Conservation (phyloP, 768 basidiomycete species). For the Auricularia heimuer region DNA sequence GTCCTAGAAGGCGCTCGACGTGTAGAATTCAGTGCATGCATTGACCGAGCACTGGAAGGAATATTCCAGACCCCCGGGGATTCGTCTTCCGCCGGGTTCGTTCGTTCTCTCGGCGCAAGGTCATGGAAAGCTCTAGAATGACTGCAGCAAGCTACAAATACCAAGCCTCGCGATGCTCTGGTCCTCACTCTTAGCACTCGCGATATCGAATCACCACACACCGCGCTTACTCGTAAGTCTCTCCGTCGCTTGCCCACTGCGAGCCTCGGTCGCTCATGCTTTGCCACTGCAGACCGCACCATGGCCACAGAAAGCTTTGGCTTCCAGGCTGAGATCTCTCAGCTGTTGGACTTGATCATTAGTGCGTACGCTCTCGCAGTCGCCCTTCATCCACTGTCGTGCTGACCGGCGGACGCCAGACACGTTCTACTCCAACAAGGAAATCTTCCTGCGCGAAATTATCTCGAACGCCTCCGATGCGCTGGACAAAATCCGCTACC, state of each 20-base stretch:
- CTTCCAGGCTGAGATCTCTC: conserved; percentile 99
- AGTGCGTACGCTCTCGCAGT: conserved; percentile 40
- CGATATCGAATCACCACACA: not conserved
- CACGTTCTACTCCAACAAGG: conserved; percentile 99
- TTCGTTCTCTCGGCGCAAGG: not conserved
- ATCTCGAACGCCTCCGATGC: conserved; percentile 98
- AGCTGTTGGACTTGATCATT: conserved; percentile 97
- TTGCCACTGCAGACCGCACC: conserved; percentile 4
- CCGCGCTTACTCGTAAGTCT: not conserved
- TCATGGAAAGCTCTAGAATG: not conserved
- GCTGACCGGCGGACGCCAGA: conserved; percentile 34
- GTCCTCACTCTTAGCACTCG: not conserved
- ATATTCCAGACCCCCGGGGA: not conserved
- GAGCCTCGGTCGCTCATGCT: not conserved
- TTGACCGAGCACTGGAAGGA: not conserved
- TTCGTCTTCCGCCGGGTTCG: not conserved
- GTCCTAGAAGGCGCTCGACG: not conserved
- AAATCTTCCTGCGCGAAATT: conserved; percentile 98
- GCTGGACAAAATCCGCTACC: conserved; percentile 97
- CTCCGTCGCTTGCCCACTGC: not conserved
- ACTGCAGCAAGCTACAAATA: not conserved
- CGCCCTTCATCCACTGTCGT: conserved; percentile 10
- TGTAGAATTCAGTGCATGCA: not conserved
- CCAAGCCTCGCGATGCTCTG: not conserved
- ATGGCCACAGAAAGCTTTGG: conserved; percentile 67